Base-by-base conservation (phyloP, 345 rosid species). In the Boechera divaricarpa region DNA sequence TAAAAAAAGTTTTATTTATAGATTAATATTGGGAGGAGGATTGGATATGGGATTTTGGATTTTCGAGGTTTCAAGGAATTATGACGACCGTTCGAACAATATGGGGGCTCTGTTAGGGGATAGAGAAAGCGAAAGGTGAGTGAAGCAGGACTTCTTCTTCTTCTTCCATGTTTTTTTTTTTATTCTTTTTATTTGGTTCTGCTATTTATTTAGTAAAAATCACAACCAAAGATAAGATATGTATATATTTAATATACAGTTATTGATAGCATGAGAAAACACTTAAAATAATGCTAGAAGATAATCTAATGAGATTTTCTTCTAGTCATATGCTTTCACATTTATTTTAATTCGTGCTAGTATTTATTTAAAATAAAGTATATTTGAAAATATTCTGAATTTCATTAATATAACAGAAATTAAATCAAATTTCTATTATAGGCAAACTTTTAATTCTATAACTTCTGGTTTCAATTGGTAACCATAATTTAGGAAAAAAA, bases 11-110 rank as follows among this genome's bases (percentile, higher is more conserved):
- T 61, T 42, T 54, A 11, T 39, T 26, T 52, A 52, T 65, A 74
- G 33, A 33, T 45, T 42, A 60, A 60, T 28, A 8, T 63, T 68
- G 0, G 7, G 39, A 55, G 47, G 56, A 54, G 33, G 41, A 35
- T 36, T 36, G 66, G 80, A 45, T 77, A 77, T 69, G 75, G 79
- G 42, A 29, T 12, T 66, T 65, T 64, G 60, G 53, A 55, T 63
- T 77, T 74, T 61, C 65, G 66, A 77, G 48, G 72, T 56, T 47
- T 29, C 44, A 18, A 70, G 76, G 72, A 70, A 70, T 63, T 28
- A 47, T 70, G 67, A 77, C 31, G 80, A 77, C 80, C 80, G 52
- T 77, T 77, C 76, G 76, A 77, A 62, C 38, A 57, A 45, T 70
- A 48, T 77, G 39, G 21, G 49, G 49, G 76, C 65, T 63, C 8